Evolutionary conservation across 495 filamentous ascomycete species (phyloP).

Genomic region (Aspergillus sclerotioniger): DNA sequence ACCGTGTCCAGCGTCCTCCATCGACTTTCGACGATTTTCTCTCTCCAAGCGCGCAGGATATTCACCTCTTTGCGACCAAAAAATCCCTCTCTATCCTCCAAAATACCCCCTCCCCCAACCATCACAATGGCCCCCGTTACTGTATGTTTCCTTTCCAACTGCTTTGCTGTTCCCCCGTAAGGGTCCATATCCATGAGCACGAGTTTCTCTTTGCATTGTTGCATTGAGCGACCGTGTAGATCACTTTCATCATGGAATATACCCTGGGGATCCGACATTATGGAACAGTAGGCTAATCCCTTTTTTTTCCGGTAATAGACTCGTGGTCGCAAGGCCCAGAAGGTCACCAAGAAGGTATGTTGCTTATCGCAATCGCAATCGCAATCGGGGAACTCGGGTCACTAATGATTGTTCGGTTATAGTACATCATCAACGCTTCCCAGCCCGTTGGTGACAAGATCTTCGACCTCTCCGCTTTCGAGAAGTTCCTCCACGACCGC

Average conservation of each 20-base stretch:
- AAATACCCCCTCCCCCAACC: constrained; percentile 24
- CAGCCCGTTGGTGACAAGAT: constrained; percentile 99
- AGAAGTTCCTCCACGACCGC: constrained; percentile 99
- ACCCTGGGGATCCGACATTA: constrained; percentile 42
- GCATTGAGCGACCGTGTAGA: constrained; percentile 22
- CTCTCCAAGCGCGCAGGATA: constrained; percentile 55
- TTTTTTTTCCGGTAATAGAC: constrained; percentile 34
- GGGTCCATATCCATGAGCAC: constrained; percentile 11
- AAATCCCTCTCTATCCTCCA: constrained; percentile 22
- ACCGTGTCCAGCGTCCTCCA: constrained; percentile 31
- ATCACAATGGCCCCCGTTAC: constrained; percentile 52
- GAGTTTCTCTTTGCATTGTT: no score
- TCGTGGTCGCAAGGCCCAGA: constrained; percentile 61
- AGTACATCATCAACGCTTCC: constrained; percentile 99
- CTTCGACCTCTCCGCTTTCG: constrained; percentile 97
- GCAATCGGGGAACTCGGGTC: no score
- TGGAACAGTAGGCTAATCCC: constrained; percentile 92
- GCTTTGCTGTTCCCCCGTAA: constrained; percentile 81
- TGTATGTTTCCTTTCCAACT: constrained; percentile 70
- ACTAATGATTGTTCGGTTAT: no score
- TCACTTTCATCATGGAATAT: constrained; percentile 15
- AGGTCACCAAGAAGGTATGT: constrained; percentile 53
- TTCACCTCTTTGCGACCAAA: constrained; percentile 57
- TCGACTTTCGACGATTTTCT: constrained; percentile 28
- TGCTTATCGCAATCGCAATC: not conserved